Base-by-base conservation (phyloP, 768 basidiomycete genomes). In the Crucibulum laeve region DNA sequence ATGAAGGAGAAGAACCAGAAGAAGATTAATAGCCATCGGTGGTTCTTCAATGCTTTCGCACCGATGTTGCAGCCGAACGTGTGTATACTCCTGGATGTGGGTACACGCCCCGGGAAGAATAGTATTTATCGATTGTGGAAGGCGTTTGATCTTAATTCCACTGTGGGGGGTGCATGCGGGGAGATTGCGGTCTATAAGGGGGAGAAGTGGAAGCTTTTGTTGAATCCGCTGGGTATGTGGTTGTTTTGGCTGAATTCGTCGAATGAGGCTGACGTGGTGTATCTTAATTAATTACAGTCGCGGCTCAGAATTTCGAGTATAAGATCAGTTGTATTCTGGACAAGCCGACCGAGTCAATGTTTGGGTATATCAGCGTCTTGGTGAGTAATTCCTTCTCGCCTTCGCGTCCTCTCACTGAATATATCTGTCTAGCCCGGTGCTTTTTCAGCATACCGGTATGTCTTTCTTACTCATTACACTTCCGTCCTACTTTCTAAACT, bases 71-170 rank as follows among this genome's bases (percentile, higher is more conserved):
- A 88, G 87, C 87, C 93, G 15, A 96, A 94, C 54, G 83, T 97
- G 6, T 94, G 92, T 56, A 82, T 96, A 17, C 72, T 98, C 22
- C 69, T 98, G 38, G 95, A 98, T 51, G 95, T 97, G 13, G 95
- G 95, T 1, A 98, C 95, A 2, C 79, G 87, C 25, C 95, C 95
- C 0, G 81, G 82, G 7, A 84, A 80, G 42, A 92, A 86, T 55
- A 91, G 88, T 33, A 81, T 97, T 38, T 98, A 98, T 61, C 82
- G 87, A 48, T 74, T 98, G 5, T 98, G 95, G 95, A 97, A 97
- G 65, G 81, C 89, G 0, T 93, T 93, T 54, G 91, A 93, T 56
- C 66, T 93, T 48, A 87, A 91, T 59, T 91, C 88, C 5, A 95
- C 87, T 47, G 91, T 98, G 10, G 94, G 80, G 8, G 95, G 94